Base-by-base conservation (phyloP, 805 yeast species). In the Barnettozyma sucrosica region DNA sequence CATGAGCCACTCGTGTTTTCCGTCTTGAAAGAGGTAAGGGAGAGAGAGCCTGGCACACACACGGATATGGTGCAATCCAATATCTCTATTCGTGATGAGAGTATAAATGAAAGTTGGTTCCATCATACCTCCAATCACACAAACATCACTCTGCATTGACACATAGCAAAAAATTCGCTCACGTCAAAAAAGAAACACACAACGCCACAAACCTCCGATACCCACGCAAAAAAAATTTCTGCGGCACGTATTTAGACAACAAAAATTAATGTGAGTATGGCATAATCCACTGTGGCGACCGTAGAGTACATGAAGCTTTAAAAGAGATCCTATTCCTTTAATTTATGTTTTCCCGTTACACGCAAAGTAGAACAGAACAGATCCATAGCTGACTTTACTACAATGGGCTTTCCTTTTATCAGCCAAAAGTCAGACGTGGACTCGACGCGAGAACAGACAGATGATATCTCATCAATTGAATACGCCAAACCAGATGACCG, bases 401-500 rank as follows among this genome's bases (percentile, higher is more conserved):
- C 32, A 28, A 28, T 28, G 32, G 32, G n/a, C 4, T 28, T 28
- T 11, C 32, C 32, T 28, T 28, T 28, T 7, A 28, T 11, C 18
- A 5, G 26, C 28, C 26, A 21, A 21, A 21, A 23, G 26, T 23
- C 37, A 19, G 63, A 61, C 37, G 26, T 13, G 10, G 28, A 37
- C 28, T 11, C 7, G 3, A 10, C 24, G 7, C 9, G 9, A 20
- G 21, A 21, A 19, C 41, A 37, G 26, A 37, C 48, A 11, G 43
- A 24, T 14, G 25, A 16, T 18, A 13, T 11, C 19, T 36, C 50
- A 5, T 66, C 63, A 23, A 18, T 8, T 30, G 63, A 59, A 32
- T 65, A 60, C 34, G 62, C 58, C 8, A 65, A 65, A n/a, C 68
- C 69, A 39, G 42, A 66, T 36, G 76, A 71, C 47, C 59, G 65